These are phyloP conservation scores for Lodderomyces parapsilosis DNA, from an alignment of 1,139 yeast genomes.

Conservation along the genomic window DNA sequence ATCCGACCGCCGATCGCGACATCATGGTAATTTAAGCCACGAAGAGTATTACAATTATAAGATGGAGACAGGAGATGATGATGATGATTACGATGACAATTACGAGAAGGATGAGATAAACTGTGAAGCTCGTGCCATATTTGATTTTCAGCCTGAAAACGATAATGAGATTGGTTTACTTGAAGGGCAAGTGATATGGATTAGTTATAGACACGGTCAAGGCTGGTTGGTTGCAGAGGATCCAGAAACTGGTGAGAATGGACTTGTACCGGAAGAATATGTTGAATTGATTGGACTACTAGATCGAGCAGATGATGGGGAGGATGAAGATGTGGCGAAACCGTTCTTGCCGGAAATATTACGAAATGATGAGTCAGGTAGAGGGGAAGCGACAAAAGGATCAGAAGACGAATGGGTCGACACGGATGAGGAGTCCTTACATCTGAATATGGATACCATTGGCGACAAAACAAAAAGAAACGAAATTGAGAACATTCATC, in stretches of 20 bases:
- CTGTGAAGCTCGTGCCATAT: conserved; percentile 75
- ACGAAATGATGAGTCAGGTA: conserved; percentile 17
- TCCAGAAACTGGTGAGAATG: conserved; percentile 76
- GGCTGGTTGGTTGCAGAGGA: conserved; percentile 98
- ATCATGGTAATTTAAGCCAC: background rate
- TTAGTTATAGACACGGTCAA: conserved; percentile 90
- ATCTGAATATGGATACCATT: background rate
- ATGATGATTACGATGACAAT: conserved; percentile 5
- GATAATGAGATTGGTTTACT: conserved; percentile 80
- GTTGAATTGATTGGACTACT: conserved; percentile 52
- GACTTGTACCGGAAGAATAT: conserved; percentile 93
- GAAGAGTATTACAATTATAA: background rate
- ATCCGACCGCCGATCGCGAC: conserved; percentile 2
- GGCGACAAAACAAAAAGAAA: background rate
- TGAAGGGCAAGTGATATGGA: conserved; percentile 85
- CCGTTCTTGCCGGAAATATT: conserved; percentile 48
- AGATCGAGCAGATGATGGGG: conserved; percentile 18
- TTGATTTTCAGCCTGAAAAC: conserved; percentile 89
- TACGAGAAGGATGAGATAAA: conserved; percentile 38
- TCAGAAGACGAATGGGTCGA: conserved; percentile 29
- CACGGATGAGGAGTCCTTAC: conserved; percentile 8
- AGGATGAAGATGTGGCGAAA: conserved; percentile 39
- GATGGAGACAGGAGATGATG: background rate
- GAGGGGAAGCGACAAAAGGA: conserved; percentile 14
- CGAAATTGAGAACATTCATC: too few species aligned